phyloP scores from a whole-genome alignment of 2,329 filamentous ascomycete genomes.

The Pseudogymnoascus sp. region DNA sequence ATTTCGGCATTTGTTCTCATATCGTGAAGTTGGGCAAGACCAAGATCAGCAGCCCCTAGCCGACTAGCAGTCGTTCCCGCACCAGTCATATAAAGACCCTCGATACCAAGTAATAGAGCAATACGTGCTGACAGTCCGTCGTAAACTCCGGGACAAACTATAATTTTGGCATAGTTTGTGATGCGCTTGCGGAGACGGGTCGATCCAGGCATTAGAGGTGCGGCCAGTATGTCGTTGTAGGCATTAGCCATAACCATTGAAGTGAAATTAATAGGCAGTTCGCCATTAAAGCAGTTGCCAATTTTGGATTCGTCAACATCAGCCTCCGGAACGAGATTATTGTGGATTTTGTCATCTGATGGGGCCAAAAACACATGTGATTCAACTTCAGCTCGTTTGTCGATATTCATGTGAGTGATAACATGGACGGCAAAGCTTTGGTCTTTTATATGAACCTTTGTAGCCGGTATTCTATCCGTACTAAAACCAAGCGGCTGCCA shows the following conservation, averaged over 20 bases:
- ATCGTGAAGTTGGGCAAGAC: conserved; percentile 41
- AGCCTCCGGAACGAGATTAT: not conserved
- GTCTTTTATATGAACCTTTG: not conserved
- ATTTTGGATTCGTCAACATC: not conserved
- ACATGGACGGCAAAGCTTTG: not conserved
- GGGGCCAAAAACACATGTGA: not conserved
- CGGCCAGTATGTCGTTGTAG: not conserved
- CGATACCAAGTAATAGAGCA: conserved; percentile 53
- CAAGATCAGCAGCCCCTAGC: conserved; percentile 41
- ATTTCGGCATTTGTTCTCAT: conserved; percentile 45
- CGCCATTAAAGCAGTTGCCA: not conserved
- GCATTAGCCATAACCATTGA: not conserved
- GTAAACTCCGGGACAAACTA: conserved; percentile 59
- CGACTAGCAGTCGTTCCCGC: conserved; percentile 40
- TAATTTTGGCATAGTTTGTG: conserved; percentile 21
- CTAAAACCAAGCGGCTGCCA: not conserved
- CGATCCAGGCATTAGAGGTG: not conserved
- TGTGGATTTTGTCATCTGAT: not conserved
- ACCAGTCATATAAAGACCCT: conserved; percentile 58
- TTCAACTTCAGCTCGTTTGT: not conserved
- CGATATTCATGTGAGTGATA: not conserved
- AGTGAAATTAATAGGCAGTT: not conserved
- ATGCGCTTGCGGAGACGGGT: not conserved
- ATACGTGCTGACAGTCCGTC: conserved; percentile 60
- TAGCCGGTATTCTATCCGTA: not conserved